Evolutionary conservation across 257 asterid genomes (phyloP).

Genomic region (Solanum medicagineum): DNA sequence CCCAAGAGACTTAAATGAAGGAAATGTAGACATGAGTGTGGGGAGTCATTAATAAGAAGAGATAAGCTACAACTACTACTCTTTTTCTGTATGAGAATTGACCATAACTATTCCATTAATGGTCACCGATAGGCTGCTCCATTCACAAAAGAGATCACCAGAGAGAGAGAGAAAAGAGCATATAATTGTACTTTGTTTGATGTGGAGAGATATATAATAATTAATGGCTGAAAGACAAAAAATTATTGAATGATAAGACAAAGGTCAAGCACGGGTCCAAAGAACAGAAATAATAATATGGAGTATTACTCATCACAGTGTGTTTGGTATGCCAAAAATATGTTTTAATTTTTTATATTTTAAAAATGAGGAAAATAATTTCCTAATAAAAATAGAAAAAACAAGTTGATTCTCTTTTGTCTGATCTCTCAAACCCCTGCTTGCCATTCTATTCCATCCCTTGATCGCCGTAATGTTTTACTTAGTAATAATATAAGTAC

Average conservation of each 20-base stretch:
- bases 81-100: not conserved
- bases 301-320: no score
- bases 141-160: conserved; percentile 27
- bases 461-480: no score
- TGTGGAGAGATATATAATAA: not conserved
- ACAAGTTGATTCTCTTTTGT: no score
- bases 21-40: conserved; percentile 4
- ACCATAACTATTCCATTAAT: conserved; percentile 25
- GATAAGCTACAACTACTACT: not conserved
- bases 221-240: not conserved
- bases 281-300: not conserved
- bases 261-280: conserved; percentile 11
- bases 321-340: no score
- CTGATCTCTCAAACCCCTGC: no score
- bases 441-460: no score
- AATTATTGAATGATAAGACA: conserved; percentile 9
- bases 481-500: no score
- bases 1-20: not conserved
- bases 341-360: no score
- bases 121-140: conserved; percentile 45
- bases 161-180: not conserved
- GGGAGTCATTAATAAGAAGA: not conserved
- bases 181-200: not conserved
- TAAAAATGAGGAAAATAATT: no score
- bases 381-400: no score